Base-by-base conservation (phyloP, 1,284 basidiomycete species). In the Pseudozyma sp. region DNA sequence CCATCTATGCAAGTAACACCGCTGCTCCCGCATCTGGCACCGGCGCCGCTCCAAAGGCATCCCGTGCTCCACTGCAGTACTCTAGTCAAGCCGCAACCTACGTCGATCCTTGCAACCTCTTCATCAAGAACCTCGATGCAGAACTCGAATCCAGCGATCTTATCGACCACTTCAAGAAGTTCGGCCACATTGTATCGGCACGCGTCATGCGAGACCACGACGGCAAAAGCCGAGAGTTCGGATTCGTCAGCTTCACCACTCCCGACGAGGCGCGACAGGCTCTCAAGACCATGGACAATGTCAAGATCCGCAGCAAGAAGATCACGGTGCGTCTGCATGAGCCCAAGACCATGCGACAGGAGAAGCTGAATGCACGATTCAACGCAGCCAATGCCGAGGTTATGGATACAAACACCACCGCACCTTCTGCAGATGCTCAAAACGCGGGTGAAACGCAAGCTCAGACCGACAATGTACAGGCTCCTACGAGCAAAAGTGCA, bases 171-270 rank as follows among this genome's bases (percentile, higher is more conserved):
- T 80, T 82, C 74, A 69, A 79, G 40, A 49, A 49, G 4, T 82
- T 59, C 64, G 83, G 84, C 10, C 51, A 62, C 17, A 84, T 85
- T 52, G 75, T 83, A 34, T 94, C 94, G 83, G 94, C 94, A 30
- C 90, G 94, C 62, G 93, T 97, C 51, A 97, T 97, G 94, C 90
- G 93, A 29, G 94, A 94, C 80, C 91, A 94, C 75, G 86, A 81
- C 52, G 92, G 92, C 24, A 90, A 92, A 56, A 93, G 92, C 84
- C 90, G 93, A 61, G 94, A 94, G 6, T 97, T 96, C 81, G 94
- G 94, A n/a, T 98, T 97, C 81, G 95, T 97, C 61, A 93, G 92
- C 30, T 97, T 82, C 75, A 73, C 66, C 13, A 59, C 46, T 8
- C 61, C 80, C 4, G 78, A 78, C 16, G 77, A 80, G 90, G 93